Evolutionary conservation across 2,329 filamentous ascomycete species (phyloP).

Genomic region (Didymella lethalis): DNA sequence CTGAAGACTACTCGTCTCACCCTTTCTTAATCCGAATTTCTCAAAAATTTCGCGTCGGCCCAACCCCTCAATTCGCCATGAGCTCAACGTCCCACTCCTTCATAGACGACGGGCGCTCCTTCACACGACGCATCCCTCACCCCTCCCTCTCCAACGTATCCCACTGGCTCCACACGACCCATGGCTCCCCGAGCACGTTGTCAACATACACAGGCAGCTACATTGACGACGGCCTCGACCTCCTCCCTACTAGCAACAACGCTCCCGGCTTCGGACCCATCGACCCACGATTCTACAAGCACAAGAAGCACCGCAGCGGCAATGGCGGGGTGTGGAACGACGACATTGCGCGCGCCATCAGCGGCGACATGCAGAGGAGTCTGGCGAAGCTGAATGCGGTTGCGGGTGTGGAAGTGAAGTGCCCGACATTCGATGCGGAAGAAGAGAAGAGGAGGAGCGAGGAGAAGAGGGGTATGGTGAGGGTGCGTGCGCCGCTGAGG

Average conservation of each 20-base stretch:
- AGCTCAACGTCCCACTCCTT: slow-evolving; percentile 30
- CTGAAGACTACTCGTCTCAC: neutral
- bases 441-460: slow-evolving; percentile 12
- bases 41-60: neutral
- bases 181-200: slow-evolving; percentile 3
- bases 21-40: neutral
- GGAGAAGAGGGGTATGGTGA: slow-evolving; percentile 24
- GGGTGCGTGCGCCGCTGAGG: slow-evolving; percentile 26
- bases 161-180: slow-evolving; percentile 22
- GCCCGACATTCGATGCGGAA: neutral
- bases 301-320: slow-evolving; percentile 13
- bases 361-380: slow-evolving; percentile 33
- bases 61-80: slow-evolving; percentile 9
- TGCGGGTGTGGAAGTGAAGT: slow-evolving; percentile 18
- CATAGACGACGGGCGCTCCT: slow-evolving; percentile 35
- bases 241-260: slow-evolving; percentile 10
- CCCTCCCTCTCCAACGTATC: slow-evolving; percentile 16
- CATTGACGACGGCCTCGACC: slow-evolving; percentile 42
- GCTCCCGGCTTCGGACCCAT: slow-evolving; percentile 29
- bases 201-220: slow-evolving; percentile 38
- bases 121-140: slow-evolving; percentile 28
- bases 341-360: slow-evolving; percentile 32
- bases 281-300: slow-evolving; percentile 27
- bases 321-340: slow-evolving; percentile 27
- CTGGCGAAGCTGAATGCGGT: slow-evolving; percentile 24